Evolutionary conservation across 1,284 basidiomycete genomes (phyloP).

Genomic region (Cryptococcus amylolentus): DNA sequence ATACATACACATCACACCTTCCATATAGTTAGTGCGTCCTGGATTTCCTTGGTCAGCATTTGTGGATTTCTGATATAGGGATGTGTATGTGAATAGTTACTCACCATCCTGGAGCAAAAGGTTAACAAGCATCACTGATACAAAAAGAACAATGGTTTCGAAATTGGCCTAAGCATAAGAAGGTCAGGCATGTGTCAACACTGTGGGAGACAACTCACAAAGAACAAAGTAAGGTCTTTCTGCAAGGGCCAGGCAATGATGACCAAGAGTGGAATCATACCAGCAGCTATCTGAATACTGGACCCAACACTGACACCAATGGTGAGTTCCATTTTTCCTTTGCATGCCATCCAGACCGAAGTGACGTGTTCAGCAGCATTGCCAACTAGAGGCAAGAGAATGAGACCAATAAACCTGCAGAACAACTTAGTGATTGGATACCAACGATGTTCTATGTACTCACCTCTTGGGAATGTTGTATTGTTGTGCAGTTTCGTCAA

Average conservation of each 20-base stretch:
- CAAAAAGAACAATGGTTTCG: constrained; percentile 77
- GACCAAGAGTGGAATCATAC: constrained; percentile 79
- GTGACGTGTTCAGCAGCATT: constrained; percentile 66
- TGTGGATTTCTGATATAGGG: constrained; percentile 9
- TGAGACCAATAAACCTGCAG: constrained; percentile 50
- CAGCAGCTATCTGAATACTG: constrained; percentile 86
- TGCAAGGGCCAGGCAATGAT: constrained; percentile 74
- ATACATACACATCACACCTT: constrained; percentile 57
- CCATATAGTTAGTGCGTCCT: constrained; percentile 83
- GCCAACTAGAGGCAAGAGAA: constrained; percentile 56
- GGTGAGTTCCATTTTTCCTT: constrained; percentile 77
- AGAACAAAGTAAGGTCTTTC: constrained; percentile 77
- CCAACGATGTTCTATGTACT: background rate
- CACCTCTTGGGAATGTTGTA: constrained; percentile 72
- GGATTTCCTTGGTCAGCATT: constrained; percentile 8
- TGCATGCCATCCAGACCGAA: constrained; percentile 86
- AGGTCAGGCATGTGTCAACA: background rate
- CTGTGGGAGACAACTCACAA: constrained; percentile 50
- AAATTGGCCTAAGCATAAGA: constrained; percentile 29
- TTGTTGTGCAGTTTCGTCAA: constrained; percentile 77
- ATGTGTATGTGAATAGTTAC: constrained; percentile 71
- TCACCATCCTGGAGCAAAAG: constrained; percentile 65
- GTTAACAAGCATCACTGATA: constrained; percentile 77
- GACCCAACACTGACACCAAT: constrained; percentile 87
- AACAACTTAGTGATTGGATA: constrained; percentile 2